A percentile compares a stretch with the other conserved stretches of the same genome.
Evolutionary conservation across 805 yeast genomes (phyloP).

Genomic region (Komagataella populi): DNA sequence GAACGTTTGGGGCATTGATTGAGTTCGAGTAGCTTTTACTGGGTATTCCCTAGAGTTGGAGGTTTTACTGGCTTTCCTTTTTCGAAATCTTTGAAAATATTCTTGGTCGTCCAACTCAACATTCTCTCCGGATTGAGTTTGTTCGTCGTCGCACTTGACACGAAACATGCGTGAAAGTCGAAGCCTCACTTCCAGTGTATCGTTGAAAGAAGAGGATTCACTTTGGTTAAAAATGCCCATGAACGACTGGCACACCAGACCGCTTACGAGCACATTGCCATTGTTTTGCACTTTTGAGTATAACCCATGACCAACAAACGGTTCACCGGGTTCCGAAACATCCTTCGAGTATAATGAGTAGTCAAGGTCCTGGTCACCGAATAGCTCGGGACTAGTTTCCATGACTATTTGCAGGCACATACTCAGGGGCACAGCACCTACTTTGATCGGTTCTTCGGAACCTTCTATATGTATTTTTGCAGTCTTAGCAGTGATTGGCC

Average conservation of each 20-base stretch:
- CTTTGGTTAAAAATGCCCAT: slow-evolving; percentile 25
- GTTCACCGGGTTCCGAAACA: slow-evolving; percentile 36
- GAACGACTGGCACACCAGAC: slow-evolving; percentile 44
- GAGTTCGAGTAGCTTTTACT: slow-evolving; percentile 18
- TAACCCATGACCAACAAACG: slow-evolving; percentile 32
- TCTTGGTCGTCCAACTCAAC: slow-evolving; percentile 5
- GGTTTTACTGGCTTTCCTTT: background rate
- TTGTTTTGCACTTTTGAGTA: slow-evolving; percentile 16
- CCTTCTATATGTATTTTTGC: slow-evolving; percentile 22
- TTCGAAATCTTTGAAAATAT: background rate
- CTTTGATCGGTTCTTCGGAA: slow-evolving; percentile 25
- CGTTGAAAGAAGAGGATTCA: slow-evolving; percentile 14
- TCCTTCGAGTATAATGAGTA: slow-evolving; percentile 33
- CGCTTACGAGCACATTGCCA: slow-evolving; percentile 28
- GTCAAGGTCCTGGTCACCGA: slow-evolving; percentile 23
- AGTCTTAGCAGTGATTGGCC: slow-evolving; percentile 23
- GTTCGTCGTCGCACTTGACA: background rate
- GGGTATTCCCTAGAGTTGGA: background rate
- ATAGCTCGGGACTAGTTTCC: slow-evolving; percentile 33
- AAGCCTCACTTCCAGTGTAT: slow-evolving; percentile 44
- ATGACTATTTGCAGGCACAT: slow-evolving; percentile 28
- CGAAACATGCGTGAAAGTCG: slow-evolving; percentile 21
- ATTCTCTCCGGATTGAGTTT: slow-evolving; percentile 1
- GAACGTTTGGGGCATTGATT: slow-evolving; percentile 16
- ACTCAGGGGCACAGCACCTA: slow-evolving; percentile 28